These are phyloP conservation scores for Streptanthus diversifolius DNA, from an alignment of 345 rosid species.

Conservation along the genomic window DNA sequence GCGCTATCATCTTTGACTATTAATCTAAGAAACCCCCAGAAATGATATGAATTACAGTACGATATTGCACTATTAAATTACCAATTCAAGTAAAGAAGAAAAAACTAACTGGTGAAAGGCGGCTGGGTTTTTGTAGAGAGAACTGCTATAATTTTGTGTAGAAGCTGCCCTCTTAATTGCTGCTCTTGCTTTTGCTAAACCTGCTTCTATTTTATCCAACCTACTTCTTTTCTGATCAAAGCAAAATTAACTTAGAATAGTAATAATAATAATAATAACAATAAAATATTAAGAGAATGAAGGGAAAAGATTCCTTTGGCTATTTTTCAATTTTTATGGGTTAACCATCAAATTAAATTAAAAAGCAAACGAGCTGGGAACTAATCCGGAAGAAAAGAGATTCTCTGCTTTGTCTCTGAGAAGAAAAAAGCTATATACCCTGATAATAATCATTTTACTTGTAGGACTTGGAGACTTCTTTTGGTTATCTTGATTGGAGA, in stretches of 20 bases:
- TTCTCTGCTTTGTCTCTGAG: neutral
- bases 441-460: constrained; percentile 4
- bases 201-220: constrained; percentile 39
- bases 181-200: constrained; percentile 47
- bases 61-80: neutral
- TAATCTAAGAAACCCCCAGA: neutral
- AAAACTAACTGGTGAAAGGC: constrained; percentile 57
- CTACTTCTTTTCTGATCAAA: constrained; percentile 32
- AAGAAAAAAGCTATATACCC: constrained; percentile 4
- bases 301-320: neutral
- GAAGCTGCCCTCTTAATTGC: constrained; percentile 44
- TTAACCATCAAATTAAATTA: neutral
- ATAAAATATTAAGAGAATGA: neutral
- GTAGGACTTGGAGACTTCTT: constrained; percentile 8
- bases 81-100: neutral
- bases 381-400: neutral
- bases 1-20: constrained; percentile 3
- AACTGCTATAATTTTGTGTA: constrained; percentile 39
- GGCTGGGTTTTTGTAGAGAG: constrained; percentile 49
- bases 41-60: neutral
- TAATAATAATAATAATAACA: neutral
- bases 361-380: neutral
- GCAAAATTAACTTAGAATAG: neutral
- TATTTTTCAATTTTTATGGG: neutral
- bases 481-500: neutral